Base-by-base conservation (phyloP, 805 yeast species). In the Candida stauntonica region DNA sequence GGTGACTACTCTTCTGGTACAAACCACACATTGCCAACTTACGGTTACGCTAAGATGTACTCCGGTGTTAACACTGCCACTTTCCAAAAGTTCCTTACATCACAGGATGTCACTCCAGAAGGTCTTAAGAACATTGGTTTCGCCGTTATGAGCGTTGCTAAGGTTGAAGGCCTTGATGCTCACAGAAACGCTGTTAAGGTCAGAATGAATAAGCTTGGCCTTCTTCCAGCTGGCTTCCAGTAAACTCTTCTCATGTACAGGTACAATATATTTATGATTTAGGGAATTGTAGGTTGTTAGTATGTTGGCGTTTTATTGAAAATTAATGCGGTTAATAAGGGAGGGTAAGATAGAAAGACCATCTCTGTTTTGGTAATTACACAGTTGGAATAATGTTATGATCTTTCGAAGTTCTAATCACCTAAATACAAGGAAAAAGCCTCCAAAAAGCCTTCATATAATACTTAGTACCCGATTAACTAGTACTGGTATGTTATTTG, bases 1-100 rank as follows among this genome's bases (percentile, higher is more conserved):
- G 99, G 99, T 57, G 99, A 93, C 67, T 93, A 93, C 67, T 89
- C 97, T 0, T 77, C 89, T 44, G 99, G 99, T 61, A 93, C 99
- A 5, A 93, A 93, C 72, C 99, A 93, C 67, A 93, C 99, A 0
- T 73, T 93, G 54, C 99, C 99, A 42, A 93, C 99, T 0, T 93
- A 93, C 58, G 99, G 99, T 35, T 93, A 91, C 58, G 98, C 99
- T 31, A 82, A 88, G 67, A 94, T 87, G 75, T 93, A 93, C 67
- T 81, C 94, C 49, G 99, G 99, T 45, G 97, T 89, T 39, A 93
- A 93, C 68, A 93, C 98, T 17, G 81, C 88, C 35, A 88, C 97
- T 0, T 93, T 86, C 79, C 94, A 86, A 64, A 93, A 93, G 65
- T 88, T 85, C 66, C 83, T 93, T 56, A 93, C 99, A 9, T 75